phyloP scores from a whole-genome alignment of 129 eudicot species.

The Silybum marianum region DNA sequence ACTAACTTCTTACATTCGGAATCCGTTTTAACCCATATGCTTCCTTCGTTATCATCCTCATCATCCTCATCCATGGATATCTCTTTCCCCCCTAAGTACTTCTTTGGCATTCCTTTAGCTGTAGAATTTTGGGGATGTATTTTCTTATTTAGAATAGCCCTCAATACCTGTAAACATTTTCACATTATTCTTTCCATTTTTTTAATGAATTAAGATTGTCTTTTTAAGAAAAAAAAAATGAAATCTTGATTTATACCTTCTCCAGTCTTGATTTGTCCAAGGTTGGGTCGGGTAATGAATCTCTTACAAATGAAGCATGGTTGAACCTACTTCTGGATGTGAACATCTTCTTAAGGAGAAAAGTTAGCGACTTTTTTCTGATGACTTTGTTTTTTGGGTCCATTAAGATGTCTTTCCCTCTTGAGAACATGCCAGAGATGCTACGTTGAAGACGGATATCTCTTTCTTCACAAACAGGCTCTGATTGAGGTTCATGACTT shows the following conservation, averaged over 20 bases:
- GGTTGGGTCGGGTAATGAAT: constrained; percentile 51
- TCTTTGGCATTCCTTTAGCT: constrained; percentile 38
- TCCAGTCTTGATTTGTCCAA: constrained; percentile 62
- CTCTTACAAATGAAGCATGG: constrained; percentile 38
- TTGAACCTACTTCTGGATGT: constrained; percentile 40
- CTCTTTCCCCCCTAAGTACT: constrained; percentile 43
- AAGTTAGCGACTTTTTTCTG: constrained; percentile 62
- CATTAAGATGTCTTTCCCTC: constrained; percentile 36
- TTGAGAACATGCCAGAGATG: constrained; percentile 21
- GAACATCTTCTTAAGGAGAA: constrained; percentile 63
- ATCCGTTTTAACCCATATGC: constrained; percentile 89
- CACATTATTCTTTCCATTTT: neutral
- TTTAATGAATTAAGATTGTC: neutral
- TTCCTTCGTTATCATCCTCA: constrained; percentile 39
- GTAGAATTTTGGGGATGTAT: constrained; percentile 67
- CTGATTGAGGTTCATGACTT: constrained; percentile 4
- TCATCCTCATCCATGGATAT: constrained; percentile 39
- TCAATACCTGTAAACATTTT: constrained; percentile 48
- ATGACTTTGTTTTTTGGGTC: constrained; percentile 38
- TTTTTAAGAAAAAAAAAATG: neutral
- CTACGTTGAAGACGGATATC: constrained; percentile 23
- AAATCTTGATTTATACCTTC: constrained; percentile 47
- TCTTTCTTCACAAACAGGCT: constrained; percentile 26
- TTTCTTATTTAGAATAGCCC: constrained; percentile 77
- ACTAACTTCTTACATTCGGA: constrained; percentile 68